These are phyloP conservation scores for Blastobotrys attinorum DNA, from an alignment of 805 yeast species.

Conservation along the genomic window DNA sequence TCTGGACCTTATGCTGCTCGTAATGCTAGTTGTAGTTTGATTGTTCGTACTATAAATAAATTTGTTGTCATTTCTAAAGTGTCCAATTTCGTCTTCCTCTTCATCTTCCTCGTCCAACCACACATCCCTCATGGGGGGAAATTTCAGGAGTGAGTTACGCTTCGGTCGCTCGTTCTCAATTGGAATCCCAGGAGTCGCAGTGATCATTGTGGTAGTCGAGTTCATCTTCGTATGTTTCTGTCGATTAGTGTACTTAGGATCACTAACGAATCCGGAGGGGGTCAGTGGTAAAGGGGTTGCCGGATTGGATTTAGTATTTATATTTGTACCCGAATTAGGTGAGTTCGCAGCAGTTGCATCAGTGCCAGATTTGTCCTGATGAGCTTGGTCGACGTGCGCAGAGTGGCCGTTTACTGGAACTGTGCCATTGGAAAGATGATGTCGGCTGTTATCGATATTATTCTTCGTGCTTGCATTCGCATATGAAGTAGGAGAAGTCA, in stretches of 20 bases:
- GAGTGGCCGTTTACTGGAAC: no score
- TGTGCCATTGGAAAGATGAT: no score
- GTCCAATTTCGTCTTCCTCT: conserved; percentile 7
- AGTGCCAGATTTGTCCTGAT: no score
- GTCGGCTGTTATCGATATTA: no score
- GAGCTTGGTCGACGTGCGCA: no score
- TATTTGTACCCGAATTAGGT: not conserved
- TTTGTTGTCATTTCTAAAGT: not conserved
- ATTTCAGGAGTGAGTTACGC: conserved; percentile 2
- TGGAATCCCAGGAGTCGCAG: no score
- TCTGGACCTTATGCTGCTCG: not conserved
- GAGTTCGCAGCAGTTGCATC: not conserved
- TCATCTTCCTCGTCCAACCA: conserved; percentile 22
- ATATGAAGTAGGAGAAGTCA: no score
- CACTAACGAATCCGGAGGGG: no score
- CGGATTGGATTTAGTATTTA: not conserved
- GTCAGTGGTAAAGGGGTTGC: not conserved
- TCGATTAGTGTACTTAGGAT: not conserved
- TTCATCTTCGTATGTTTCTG: not conserved
- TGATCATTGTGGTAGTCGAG: no score
- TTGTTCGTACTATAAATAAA: not conserved
- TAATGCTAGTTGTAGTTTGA: not conserved
- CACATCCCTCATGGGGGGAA: conserved; percentile 19
- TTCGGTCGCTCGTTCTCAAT: not conserved
- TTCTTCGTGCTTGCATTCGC: no score